phyloP scores from a whole-genome alignment of 441 rosid species.

The Flueggea neowawraea region DNA sequence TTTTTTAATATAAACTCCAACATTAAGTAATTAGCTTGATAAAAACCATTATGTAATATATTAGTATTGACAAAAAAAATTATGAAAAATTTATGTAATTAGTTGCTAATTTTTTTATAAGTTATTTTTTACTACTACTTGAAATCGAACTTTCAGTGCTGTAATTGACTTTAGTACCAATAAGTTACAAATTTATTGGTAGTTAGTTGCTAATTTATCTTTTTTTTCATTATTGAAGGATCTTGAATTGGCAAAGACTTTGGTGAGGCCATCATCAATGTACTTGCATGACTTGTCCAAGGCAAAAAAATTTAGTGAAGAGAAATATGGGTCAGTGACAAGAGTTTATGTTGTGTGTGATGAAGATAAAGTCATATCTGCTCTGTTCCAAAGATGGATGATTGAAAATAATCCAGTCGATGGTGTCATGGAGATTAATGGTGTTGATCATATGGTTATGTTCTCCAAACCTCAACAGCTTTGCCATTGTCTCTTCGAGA shows the following conservation, averaged over 20 bases:
- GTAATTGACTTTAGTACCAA: too few species aligned
- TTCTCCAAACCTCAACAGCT: slow-evolving; percentile 15
- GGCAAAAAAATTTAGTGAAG: slow-evolving; percentile 21
- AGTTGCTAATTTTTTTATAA: neutral
- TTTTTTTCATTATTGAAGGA: slow-evolving; percentile 10
- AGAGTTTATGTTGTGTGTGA: slow-evolving; percentile 32
- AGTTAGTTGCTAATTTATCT: too few species aligned
- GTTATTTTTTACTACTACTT: too few species aligned
- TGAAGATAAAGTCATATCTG: slow-evolving; percentile 30
- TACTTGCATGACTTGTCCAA: slow-evolving; percentile 27
- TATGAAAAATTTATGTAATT: neutral
- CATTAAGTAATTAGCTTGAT: too few species aligned
- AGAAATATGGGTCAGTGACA: slow-evolving; percentile 36
- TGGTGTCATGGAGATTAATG: slow-evolving; percentile 21
- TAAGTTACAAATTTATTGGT: too few species aligned
- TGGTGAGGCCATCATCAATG: slow-evolving; percentile 43
- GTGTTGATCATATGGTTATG: slow-evolving; percentile 38
- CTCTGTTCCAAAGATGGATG: slow-evolving; percentile 43
- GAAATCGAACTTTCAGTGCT: too few species aligned
- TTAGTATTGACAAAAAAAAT: too few species aligned
- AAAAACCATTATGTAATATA: too few species aligned
- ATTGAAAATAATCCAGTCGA: slow-evolving; percentile 23
- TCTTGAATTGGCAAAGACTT: slow-evolving; percentile 39
- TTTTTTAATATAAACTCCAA: neutral
- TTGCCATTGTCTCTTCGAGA: slow-evolving; percentile 6